Evolutionary conservation across 2,329 filamentous ascomycete genomes (phyloP).

Genomic region (Penicillium hesseltinei): DNA sequence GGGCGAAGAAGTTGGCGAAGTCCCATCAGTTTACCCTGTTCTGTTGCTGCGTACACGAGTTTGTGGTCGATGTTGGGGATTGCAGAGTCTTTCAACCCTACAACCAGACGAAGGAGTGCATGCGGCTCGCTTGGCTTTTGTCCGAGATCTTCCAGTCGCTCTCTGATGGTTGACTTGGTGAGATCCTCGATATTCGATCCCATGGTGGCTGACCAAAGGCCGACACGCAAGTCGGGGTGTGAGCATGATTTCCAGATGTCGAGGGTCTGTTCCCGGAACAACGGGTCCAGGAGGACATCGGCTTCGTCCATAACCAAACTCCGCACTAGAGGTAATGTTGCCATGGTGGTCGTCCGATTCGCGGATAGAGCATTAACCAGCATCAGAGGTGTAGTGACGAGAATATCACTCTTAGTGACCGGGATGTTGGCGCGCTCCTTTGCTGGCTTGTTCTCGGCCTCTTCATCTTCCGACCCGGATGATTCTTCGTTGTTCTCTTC

Average conservation of each 20-base stretch:
- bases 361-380: conserved; percentile 70
- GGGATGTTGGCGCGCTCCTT: conserved; percentile 41
- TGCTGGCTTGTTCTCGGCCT: conserved; percentile 24
- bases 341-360: conserved; percentile 43
- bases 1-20: conserved; percentile 87
- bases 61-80: conserved; percentile 89
- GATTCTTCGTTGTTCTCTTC: conserved; percentile 40
- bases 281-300: conserved; percentile 85
- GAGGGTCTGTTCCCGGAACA: conserved; percentile 87
- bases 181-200: conserved; percentile 86
- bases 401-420: conserved; percentile 70
- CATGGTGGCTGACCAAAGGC: conserved; percentile 96
- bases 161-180: conserved; percentile 64
- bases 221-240: conserved; percentile 66
- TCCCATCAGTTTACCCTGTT: conserved; percentile 88
- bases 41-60: conserved; percentile 85
- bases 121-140: conserved; percentile 23
- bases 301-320: conserved; percentile 87
- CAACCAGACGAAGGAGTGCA: conserved; percentile 75
- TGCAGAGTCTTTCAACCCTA: conserved; percentile 94
- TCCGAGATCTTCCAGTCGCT: conserved; percentile 43
- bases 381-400: conserved; percentile 76
- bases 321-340: conserved; percentile 64
- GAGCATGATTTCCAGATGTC: conserved; percentile 78
- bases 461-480: conserved; percentile 41